These are phyloP conservation scores for Fraxinus paxiana DNA, from an alignment of 305 asterid species.

Conservation along the genomic window DNA sequence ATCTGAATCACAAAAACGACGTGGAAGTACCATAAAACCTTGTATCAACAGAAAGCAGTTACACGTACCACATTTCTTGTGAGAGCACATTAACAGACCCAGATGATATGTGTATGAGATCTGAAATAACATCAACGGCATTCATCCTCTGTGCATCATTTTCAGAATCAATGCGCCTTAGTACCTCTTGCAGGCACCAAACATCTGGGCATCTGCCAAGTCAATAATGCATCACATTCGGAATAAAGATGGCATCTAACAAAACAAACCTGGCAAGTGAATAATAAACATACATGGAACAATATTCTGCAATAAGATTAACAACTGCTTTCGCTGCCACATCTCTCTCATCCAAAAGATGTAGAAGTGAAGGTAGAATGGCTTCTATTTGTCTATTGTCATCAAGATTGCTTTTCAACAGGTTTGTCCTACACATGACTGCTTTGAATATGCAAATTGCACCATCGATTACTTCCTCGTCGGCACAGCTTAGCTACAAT, in stretches of 20 bases:
- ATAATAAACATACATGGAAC: constrained; percentile 49
- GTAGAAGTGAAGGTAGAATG: constrained; percentile 55
- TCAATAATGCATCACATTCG: constrained; percentile 26
- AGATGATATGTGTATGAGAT: constrained; percentile 51
- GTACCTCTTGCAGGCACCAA: constrained; percentile 55
- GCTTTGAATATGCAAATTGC: constrained; percentile 69
- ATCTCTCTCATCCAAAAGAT: constrained; percentile 79
- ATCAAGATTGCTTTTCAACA: constrained; percentile 38
- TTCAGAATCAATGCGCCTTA: constrained; percentile 50
- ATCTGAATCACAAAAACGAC: constrained; percentile 12
- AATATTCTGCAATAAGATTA: constrained; percentile 80
- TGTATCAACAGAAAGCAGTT: constrained; percentile 12
- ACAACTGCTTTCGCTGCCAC: constrained; percentile 78
- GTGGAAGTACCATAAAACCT: background rate
- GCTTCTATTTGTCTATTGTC: constrained; percentile 53
- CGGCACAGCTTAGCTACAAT: constrained; percentile 58
- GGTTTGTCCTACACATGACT: constrained; percentile 53
- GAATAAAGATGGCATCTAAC: constrained; percentile 16
- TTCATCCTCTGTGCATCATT: constrained; percentile 62
- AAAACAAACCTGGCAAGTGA: constrained; percentile 11
- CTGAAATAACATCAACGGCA: constrained; percentile 68
- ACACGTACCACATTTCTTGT: constrained; percentile 49
- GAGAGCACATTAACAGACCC: constrained; percentile 48
- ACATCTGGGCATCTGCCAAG: constrained; percentile 60
- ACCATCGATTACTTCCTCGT: constrained; percentile 72